phyloP scores from a whole-genome alignment of 805 yeast genomes.

The Diddensiella caesifluorescens region DNA sequence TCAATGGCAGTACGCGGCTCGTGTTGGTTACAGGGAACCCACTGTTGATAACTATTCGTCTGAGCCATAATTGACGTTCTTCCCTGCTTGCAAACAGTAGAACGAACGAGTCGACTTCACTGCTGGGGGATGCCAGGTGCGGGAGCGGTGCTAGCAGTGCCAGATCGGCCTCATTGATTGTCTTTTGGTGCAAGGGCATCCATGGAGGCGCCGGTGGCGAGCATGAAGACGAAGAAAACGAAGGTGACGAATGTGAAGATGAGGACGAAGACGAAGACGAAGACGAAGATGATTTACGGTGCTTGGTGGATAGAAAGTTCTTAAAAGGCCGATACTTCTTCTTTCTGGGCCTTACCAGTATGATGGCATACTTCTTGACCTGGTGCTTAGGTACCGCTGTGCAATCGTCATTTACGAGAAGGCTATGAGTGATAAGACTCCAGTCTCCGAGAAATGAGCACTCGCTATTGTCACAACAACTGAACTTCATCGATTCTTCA shows the following conservation, averaged over 20 bases:
- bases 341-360: not conserved
- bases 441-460: constrained; percentile 4
- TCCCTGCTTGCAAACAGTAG: constrained; percentile 6
- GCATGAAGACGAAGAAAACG: not conserved
- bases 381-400: not conserved
- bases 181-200: not conserved
- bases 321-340: constrained; percentile 3
- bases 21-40: not conserved
- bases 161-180: not conserved
- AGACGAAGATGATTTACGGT: not conserved
- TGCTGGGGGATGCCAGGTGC: constrained; percentile 3
- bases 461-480: not conserved
- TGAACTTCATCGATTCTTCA: not conserved
- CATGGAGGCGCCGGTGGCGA: not conserved
- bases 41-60: not conserved
- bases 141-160: not conserved
- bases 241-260: not conserved
- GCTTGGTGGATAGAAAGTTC: not conserved
- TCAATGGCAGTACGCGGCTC: not conserved
- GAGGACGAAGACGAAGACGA: not conserved
- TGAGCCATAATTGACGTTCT: constrained; percentile 3
- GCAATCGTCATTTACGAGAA: not conserved
- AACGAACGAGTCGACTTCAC: constrained; percentile 3
- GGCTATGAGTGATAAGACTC: constrained; percentile 8
- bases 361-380: constrained; percentile 5